Evolutionary conservation across 2,329 filamentous ascomycete genomes (phyloP), one percentile per base, ranked within the genome.

Genomic region (Chrysoporthe deuterocubensis): DNA sequence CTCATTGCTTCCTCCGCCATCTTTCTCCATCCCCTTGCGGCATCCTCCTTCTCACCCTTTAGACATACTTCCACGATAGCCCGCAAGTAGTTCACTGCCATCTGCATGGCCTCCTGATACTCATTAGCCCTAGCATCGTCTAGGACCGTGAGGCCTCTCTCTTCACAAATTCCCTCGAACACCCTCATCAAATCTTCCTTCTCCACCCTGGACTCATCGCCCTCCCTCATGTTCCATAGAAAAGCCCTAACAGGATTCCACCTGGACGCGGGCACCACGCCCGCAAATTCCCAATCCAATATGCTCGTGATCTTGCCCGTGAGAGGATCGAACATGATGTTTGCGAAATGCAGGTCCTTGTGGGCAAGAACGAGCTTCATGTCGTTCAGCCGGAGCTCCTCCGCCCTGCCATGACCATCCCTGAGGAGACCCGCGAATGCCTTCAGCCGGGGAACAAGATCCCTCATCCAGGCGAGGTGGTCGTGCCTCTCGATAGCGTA

Each of bases 211-310:
- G 72, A 68, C 4, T 72, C 73, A 13, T 69, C 70, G 40, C 48
- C 65, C n/a, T 48, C 62, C 67, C 63, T 69, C 32, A 69, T 73
- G 56, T 76, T 79, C 76, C 77, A 79, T 2, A 79, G 70, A 59
- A 81, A 80, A 8, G 76, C 75, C n/a, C 72, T 68, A 4, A 71
- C 71, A 1, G 79, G 78, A 62, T 79, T 76, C 78, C 79, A 82
- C 16, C 73, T 71, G 37, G 71, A 70, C 6, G 72, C 72, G 1
- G 79, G 78, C 16, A 81, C 76, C 1, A 80, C 72, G 18, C 73
- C 73, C 1, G 76, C 71, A 54, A 81, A 81, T 67, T 80, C 80
- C 78, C 77, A 81, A 72, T 78, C 77, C 13, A 78, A 68, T 14
- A 81, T 71, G 1, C 69, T 74, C 0, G 78, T 80, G 56, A 81